These are phyloP conservation scores for Brassica juncea DNA, from an alignment of 345 rosid species.

Conservation along the genomic window DNA sequence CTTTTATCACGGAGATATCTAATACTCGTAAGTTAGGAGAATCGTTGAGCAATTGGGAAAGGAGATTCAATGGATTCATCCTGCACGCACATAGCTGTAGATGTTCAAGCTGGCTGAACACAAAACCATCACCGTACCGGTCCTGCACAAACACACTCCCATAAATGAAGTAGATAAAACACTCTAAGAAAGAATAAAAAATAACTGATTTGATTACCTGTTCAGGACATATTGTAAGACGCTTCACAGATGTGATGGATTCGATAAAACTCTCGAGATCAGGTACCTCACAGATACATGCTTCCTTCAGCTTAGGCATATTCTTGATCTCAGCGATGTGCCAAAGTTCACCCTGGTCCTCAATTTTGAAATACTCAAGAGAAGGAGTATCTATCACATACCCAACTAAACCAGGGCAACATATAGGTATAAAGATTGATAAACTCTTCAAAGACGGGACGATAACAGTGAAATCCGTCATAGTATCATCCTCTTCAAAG, in stretches of 20 bases:
- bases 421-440: background rate
- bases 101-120: background rate
- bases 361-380: background rate
- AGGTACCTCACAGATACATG: background rate
- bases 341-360: background rate
- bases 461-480: background rate
- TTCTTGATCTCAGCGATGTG: background rate
- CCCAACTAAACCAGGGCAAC: background rate
- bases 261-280: background rate
- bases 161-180: background rate
- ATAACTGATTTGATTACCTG: background rate
- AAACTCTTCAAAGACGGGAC: conserved; percentile 1
- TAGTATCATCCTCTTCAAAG: too few species aligned
- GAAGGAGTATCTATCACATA: conserved; percentile 6
- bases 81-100: background rate
- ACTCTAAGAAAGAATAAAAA: background rate
- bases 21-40: conserved; percentile 12
- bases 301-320: conserved; percentile 1
- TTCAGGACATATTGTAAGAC: background rate
- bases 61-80: background rate
- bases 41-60: background rate
- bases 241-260: background rate
- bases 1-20: too few species aligned
- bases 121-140: background rate
- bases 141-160: background rate